phyloP scores from a whole-genome alignment of 768 basidiomycete genomes.

The Boletus pseudopeckii region DNA sequence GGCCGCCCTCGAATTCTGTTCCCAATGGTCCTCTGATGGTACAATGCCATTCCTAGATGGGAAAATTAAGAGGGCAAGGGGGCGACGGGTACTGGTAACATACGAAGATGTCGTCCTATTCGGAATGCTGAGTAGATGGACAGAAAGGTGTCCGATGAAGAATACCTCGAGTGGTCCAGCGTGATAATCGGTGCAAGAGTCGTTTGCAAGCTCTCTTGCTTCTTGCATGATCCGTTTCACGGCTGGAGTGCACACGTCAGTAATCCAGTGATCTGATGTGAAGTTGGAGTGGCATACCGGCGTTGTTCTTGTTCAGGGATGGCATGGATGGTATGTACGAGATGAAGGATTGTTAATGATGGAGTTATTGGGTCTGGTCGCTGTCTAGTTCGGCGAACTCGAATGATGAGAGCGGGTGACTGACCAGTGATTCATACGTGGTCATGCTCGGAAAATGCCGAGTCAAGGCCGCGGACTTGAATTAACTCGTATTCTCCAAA shows the following conservation, averaged over 20 bases:
- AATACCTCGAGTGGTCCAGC: constrained; percentile 77
- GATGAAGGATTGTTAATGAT: neutral
- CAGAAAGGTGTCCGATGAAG: neutral
- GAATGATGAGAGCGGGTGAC: neutral
- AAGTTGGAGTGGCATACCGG: constrained; percentile 48
- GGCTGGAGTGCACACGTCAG: constrained; percentile 41
- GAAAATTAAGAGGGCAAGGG: constrained; percentile 20
- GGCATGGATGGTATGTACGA: constrained; percentile 31
- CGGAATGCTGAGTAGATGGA: constrained; percentile 9
- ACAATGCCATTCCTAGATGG: constrained; percentile 86
- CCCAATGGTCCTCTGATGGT: constrained; percentile 87
- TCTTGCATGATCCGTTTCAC: constrained; percentile 98
- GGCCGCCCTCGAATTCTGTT: constrained; percentile 90
- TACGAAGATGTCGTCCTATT: constrained; percentile 86
- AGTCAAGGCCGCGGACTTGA: constrained; percentile 8
- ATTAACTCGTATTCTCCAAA: no score
- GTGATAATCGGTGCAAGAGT: constrained; percentile 82
- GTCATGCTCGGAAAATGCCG: constrained; percentile 16
- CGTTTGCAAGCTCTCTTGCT: constrained; percentile 81
- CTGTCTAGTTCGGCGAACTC: neutral
- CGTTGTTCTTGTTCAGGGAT: constrained; percentile 85
- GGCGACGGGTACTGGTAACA: constrained; percentile 24
- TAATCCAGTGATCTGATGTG: neutral
- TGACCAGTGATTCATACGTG: constrained; percentile 4
- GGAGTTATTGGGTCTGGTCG: neutral